A percentile compares a stretch with the other conserved stretches of the same genome.
phyloP scores from a whole-genome alignment of 345 rosid genomes.

The Combretum micranthum region DNA sequence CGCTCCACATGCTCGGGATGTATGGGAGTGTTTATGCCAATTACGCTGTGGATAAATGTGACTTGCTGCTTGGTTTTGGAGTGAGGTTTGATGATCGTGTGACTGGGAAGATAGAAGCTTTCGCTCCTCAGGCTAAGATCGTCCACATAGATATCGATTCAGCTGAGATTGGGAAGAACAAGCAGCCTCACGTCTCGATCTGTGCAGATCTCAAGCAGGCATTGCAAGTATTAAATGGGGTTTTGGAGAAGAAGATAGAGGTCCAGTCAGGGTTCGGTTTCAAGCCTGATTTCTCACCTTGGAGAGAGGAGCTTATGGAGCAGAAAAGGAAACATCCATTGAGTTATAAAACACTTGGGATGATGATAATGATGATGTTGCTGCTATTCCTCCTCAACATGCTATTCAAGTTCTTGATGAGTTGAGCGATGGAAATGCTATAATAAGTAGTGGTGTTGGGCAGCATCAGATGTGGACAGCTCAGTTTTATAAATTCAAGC shows the following conservation, averaged over 20 bases:
- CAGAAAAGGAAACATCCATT: conserved; percentile 65
- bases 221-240: conserved; percentile 55
- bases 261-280: too few relatives aligned
- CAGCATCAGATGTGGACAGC: conserved; percentile 99
- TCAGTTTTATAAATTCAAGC: conserved; percentile 84
- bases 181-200: conserved; percentile 88
- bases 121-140: conserved; percentile 89
- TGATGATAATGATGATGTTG: too few relatives aligned
- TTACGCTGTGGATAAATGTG: conserved; percentile 82
- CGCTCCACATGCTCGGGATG: conserved; percentile 94
- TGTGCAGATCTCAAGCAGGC: conserved; percentile 86
- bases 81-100: conserved; percentile 98
- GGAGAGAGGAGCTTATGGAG: conserved; percentile 72
- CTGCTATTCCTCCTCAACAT: conserved; percentile 86
- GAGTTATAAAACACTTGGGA: conserved; percentile 69
- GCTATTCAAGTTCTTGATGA: conserved; percentile 87
- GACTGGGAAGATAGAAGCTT: conserved; percentile 91
- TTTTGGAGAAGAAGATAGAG: conserved; percentile 44
- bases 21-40: conserved; percentile 92
- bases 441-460: conserved; percentile 92
- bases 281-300: conserved; percentile 50
- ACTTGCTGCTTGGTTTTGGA: conserved; percentile 85
- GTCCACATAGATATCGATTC: conserved; percentile 94
- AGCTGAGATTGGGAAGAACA: conserved; percentile 96
- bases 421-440: conserved; percentile 73